Evolutionary conservation across 495 filamentous ascomycete species (phyloP).

Genomic region (Penicillium coffeae): DNA sequence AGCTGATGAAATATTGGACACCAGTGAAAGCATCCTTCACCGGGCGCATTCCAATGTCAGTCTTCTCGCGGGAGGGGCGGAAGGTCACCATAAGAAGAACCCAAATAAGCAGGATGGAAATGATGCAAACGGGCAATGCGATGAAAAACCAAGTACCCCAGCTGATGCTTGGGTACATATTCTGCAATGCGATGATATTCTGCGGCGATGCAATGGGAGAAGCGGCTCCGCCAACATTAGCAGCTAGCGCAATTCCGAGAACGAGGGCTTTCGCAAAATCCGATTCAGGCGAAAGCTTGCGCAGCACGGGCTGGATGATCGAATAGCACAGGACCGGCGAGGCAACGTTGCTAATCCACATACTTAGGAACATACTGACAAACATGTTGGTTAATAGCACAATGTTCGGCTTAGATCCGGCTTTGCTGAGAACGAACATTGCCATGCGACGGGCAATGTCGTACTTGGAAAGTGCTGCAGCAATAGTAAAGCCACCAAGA

Average conservation of each 20-base stretch:
- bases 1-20: constrained; percentile 86
- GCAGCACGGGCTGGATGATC: constrained; percentile 83
- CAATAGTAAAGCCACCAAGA: constrained; percentile 92
- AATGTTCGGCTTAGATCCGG: constrained; percentile 80
- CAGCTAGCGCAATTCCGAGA: constrained; percentile 90
- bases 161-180: constrained; percentile 84
- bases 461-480: constrained; percentile 93
- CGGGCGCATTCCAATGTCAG: constrained; percentile 86
- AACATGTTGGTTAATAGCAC: constrained; percentile 97
- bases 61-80: constrained; percentile 75
- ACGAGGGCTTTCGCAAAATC: constrained; percentile 93
- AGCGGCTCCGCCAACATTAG: constrained; percentile 93
- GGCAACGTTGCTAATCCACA: constrained; percentile 99
- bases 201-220: constrained; percentile 96
- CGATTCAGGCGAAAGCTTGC: constrained; percentile 85
- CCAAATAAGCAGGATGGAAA: constrained; percentile 90
- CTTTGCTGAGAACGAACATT: constrained; percentile 94
- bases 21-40: constrained; percentile 86
- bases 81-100: constrained; percentile 78
- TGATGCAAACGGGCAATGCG: constrained; percentile 84
- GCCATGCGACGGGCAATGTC: constrained; percentile 96
- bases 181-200: constrained; percentile 92
- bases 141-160: constrained; percentile 99
- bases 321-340: constrained; percentile 98
- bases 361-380: constrained; percentile 93